Conservation (phyloP, 352 stramenopile genomes). For the Pythium utonaiense region DNA sequence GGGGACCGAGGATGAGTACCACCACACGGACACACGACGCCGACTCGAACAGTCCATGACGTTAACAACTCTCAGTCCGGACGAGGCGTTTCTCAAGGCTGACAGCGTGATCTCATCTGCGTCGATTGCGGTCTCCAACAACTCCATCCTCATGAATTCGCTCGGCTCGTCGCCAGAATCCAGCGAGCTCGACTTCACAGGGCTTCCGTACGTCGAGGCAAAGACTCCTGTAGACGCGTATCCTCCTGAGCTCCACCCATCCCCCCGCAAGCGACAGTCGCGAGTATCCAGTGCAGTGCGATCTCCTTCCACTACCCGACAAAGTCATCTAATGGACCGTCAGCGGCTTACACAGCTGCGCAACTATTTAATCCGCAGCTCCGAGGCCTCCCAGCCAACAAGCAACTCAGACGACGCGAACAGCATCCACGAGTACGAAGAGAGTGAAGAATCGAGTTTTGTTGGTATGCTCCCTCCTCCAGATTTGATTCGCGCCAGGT, state of each 20-base stretch:
- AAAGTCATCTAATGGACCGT: constrained; percentile 9
- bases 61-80: constrained; percentile 1
- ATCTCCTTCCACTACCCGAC: not conserved
- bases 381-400: not conserved
- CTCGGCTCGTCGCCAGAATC: not conserved
- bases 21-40: not conserved
- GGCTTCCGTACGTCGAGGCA: constrained; percentile 5
- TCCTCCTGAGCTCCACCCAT: not conserved
- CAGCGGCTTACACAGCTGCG: constrained; percentile 16
- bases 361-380: constrained; percentile 12
- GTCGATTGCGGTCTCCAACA: constrained; percentile 5
- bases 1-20: not conserved
- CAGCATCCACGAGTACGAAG: constrained; percentile 13
- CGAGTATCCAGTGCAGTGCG: not conserved
- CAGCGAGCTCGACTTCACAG: constrained; percentile 5
- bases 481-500: not conserved
- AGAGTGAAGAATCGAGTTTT: constrained; percentile 9
- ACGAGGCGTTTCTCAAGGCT: not conserved
- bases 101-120: not conserved
- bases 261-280: not conserved
- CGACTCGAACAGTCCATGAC: constrained; percentile 4
- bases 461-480: constrained; percentile 7
- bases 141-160: constrained; percentile 10
- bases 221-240: not conserved
- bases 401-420: too few relatives aligned